Base-by-base conservation (phyloP, 1,284 basidiomycete species). In the Papiliotrema laurentii region DNA sequence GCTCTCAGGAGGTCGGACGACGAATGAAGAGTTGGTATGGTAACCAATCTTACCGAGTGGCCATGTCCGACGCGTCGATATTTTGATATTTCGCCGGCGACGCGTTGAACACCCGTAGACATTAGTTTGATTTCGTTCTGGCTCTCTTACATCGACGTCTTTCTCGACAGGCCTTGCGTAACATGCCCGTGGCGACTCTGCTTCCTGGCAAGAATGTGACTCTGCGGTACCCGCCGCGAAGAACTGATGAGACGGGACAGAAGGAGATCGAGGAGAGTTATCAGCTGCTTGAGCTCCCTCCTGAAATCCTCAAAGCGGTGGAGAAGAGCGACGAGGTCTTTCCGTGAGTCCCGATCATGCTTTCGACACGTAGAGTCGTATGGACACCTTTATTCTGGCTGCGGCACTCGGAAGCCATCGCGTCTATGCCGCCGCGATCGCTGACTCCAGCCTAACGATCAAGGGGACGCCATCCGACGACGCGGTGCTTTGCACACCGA, bases 381-480 rank as follows among this genome's bases (percentile, higher is more conserved):
- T 36, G 13, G 18, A 46, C 77, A 78, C 19, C 24, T 24, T 39
- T 4, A 31, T 18, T 24, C 47, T 46, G 43, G 38, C 34, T 41
- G 54, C 26, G n/a, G n/a, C n/a, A n/a, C n/a, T n/a, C n/a, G n/a
- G n/a, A n/a, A n/a, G n/a, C n/a, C n/a, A n/a, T n/a, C n/a, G n/a
- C n/a, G n/a, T n/a, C n/a, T n/a, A n/a, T n/a, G n/a, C n/a, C n/a
- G n/a, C n/a, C n/a, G n/a, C n/a, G n/a, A n/a, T n/a, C n/a, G n/a
- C n/a, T n/a, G n/a, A n/a, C n/a, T 33, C 36, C 18, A 88, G 87
- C 35, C 68, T 90, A 35, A 78, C 78, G 9, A 85, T 97, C 72
- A 91, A 90, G 67, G 92, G 92, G 1, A 76, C 82, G 36, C 71
- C 81, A 1, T 79, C 79, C 18, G 90, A 94, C 62, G 87, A 93